Evolutionary conservation across 2,329 filamentous ascomycete species (phyloP), one percentile per base, ranked within the genome.

Genomic region (Dichotomopilus funicola): DNA sequence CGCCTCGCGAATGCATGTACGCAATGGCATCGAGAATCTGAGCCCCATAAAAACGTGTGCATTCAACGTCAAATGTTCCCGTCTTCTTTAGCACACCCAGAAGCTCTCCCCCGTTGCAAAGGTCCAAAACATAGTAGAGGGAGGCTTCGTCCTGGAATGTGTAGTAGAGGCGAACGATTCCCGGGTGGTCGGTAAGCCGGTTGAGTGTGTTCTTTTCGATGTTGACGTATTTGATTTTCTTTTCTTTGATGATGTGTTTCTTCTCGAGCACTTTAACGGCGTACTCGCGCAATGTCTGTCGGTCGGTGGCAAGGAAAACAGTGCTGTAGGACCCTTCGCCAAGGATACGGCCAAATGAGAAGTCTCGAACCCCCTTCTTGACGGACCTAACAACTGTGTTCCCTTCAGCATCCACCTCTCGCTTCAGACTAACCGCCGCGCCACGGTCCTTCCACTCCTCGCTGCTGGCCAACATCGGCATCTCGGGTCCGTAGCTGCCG

Each of bases 201-300:
- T 99, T 99, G 54, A 99, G 78, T 0, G 94, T 97, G 72, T 99
- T 92, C 75, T 96, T 96, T 72, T 99, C 94, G 65, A 99, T 99
- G 72, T 97, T 99, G 72, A 99, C 94, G 68, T 99, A 99, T 78
- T 99, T 99, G 67, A 99, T 95, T 79, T 99, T 99, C 73, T 96
- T 97, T 74, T 99, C 94, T 73, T 97, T 99, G 78, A 99, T 99
- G 67, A 99, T 99, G 71, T 99, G 94, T 66, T 91, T 84, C 74
- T 99, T 99, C 73, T 99, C 94, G 47, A 99, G 81, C 12, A 99
- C 92, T 71, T 99, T 99, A 73, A 99, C 91, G 33, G 94, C 94
- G 68, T 97, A 97, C 70, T 99, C 92, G 66, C 95, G 95, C 56
- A 95, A 75, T 1, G 90, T 96, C 71, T 96, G 90, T 59, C 92